Conservation (phyloP, 163 green algal genomes). For the Volvox carteri region DNA sequence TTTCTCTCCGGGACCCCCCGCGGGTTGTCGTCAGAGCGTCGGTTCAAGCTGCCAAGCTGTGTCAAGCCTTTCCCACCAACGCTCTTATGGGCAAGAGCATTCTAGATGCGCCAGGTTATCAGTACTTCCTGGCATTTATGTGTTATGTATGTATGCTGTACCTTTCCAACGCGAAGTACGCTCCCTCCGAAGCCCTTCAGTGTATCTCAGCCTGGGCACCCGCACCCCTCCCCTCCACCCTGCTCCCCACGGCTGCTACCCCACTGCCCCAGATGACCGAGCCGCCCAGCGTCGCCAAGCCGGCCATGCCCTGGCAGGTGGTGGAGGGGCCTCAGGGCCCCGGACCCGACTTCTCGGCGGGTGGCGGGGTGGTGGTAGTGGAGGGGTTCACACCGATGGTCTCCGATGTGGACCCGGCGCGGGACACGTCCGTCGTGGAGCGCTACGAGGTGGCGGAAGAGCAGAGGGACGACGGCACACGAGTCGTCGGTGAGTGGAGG, state of each 20-base stretch:
- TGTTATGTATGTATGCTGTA: too few relatives aligned
- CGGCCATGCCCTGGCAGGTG: conserved; percentile 41
- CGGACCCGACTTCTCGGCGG: not conserved
- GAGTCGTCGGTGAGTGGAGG: conserved; percentile 12
- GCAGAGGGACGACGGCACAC: conserved; percentile 33
- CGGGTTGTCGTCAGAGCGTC: too few relatives aligned
- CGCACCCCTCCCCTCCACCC: not conserved
- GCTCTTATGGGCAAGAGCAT: too few relatives aligned
- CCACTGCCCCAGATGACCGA: conserved; percentile 17
- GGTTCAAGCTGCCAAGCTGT: too few relatives aligned
- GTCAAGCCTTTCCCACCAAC: too few relatives aligned
- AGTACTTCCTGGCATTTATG: too few relatives aligned
- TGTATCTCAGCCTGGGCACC: not conserved
- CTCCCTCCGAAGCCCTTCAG: too few relatives aligned
- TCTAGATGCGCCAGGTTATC: too few relatives aligned
- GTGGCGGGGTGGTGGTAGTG: too few relatives aligned
- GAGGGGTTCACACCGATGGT: not conserved
- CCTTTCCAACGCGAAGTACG: not conserved
- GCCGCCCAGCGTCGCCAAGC: not conserved
- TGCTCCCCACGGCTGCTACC: not conserved
- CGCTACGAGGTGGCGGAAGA: conserved; percentile 47
- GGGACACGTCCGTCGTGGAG: not conserved
- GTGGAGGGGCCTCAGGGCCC: conserved; percentile 1
- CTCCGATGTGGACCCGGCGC: not conserved
- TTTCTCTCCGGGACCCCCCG: too few relatives aligned